Evolutionary conservation across 495 filamentous ascomycete genomes (phyloP).

Genomic region (Melanomma pulvis-pyrius): DNA sequence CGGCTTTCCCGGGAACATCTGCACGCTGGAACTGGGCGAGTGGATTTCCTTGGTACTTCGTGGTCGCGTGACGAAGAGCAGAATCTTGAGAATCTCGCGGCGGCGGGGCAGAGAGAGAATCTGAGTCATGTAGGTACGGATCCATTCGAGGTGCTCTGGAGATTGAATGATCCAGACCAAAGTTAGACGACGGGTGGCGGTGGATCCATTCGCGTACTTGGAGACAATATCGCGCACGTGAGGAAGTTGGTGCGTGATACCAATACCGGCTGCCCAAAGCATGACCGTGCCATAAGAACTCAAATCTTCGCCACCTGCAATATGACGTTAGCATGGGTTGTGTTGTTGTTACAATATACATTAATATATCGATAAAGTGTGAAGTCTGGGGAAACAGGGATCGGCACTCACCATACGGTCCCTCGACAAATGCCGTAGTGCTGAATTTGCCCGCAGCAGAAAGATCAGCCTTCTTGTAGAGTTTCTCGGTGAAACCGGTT

Average conservation of each 20-base stretch:
- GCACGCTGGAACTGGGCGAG: constrained; percentile 71
- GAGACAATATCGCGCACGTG: constrained; percentile 79
- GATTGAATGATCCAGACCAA: constrained; percentile 93
- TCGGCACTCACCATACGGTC: constrained; percentile 68
- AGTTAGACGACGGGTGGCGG: constrained; percentile 76
- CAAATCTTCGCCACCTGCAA: constrained; percentile 69
- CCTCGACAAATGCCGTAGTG: constrained; percentile 70
- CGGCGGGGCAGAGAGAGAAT: constrained; percentile 78
- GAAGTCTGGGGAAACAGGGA: constrained; percentile 24
- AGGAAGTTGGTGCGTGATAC: constrained; percentile 94
- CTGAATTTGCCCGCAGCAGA: constrained; percentile 51
- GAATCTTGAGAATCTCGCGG: constrained; percentile 75
- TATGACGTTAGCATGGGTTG: constrained; percentile 25
- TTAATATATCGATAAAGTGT: constrained; percentile 26
- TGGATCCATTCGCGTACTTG: constrained; percentile 70
- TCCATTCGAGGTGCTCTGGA: constrained; percentile 87
- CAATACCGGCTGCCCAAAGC: constrained; percentile 88
- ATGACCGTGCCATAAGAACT: constrained; percentile 88
- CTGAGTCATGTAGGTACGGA: constrained; percentile 87
- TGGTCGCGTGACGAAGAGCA: constrained; percentile 86
- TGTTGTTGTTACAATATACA: constrained; percentile 9
- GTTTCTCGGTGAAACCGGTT: constrained; percentile 81
- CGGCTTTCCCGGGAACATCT: constrained; percentile 82
- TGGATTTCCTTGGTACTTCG: constrained; percentile 71
- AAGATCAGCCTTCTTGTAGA: constrained; percentile 66